phyloP scores from a whole-genome alignment of 2,329 filamentous ascomycete genomes.

The Fusarium subglutinans region DNA sequence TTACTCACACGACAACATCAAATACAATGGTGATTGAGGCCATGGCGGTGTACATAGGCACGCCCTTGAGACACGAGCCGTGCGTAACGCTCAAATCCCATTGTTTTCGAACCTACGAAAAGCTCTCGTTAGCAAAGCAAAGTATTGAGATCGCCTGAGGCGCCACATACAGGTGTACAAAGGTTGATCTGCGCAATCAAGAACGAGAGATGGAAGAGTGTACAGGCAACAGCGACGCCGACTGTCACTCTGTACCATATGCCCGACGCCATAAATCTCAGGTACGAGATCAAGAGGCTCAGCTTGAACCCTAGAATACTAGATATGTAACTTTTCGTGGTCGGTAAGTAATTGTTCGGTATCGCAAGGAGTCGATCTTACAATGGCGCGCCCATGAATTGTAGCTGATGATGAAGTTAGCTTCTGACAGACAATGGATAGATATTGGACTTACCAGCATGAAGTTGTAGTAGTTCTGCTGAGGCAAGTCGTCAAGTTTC shows the following conservation, averaged over 20 bases:
- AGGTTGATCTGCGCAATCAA: conserved; percentile 49
- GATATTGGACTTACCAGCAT: background rate
- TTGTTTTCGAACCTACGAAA: conserved; percentile 43
- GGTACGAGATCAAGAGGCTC: conserved; percentile 54
- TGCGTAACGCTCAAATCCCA: conserved; percentile 51
- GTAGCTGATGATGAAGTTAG: conserved; percentile 36
- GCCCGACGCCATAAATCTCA: conserved; percentile 54
- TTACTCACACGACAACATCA: conserved; percentile 52
- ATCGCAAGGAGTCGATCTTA: conserved; percentile 33
- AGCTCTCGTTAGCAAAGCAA: background rate
- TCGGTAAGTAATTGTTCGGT: background rate
- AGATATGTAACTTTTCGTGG: conserved; percentile 48
- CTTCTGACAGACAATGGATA: rapidly evolving
- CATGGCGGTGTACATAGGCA: conserved; percentile 56
- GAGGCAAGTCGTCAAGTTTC: conserved; percentile 49
- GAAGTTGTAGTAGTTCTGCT: conserved; percentile 50
- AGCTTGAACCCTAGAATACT: conserved; percentile 59
- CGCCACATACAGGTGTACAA: conserved; percentile 46
- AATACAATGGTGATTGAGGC: conserved; percentile 54
- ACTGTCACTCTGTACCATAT: conserved; percentile 48
- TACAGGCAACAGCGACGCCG: conserved; percentile 47
- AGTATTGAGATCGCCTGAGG: no score
- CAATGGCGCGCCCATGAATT: conserved; percentile 56
- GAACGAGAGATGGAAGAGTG: conserved; percentile 53
- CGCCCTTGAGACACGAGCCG: conserved; percentile 50